These are phyloP conservation scores for Saururus chinensis DNA, from an alignment of 164 flowering plant species.

Conservation along the genomic window DNA sequence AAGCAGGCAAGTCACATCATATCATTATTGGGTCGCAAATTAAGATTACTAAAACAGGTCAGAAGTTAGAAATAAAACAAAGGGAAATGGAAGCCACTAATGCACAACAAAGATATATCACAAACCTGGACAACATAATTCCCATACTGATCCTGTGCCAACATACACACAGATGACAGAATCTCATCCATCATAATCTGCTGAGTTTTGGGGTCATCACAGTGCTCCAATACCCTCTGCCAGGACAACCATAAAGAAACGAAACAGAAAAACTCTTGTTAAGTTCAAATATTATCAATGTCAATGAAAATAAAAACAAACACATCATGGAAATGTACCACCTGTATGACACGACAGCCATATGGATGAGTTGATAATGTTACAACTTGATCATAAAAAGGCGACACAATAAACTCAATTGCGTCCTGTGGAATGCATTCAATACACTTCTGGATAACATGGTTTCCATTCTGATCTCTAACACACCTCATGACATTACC, in stretches of 20 bases:
- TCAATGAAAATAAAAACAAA: not conserved
- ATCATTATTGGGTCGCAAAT: too few relatives aligned
- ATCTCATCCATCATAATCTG: slow-evolving; percentile 87
- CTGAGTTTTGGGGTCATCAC: slow-evolving; percentile 71
- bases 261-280: not conserved
- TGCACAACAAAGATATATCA: slow-evolving; percentile 1
- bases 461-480: slow-evolving; percentile 98
- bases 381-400: slow-evolving; percentile 86
- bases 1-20: too few relatives aligned
- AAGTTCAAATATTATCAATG: not conserved
- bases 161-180: slow-evolving; percentile 59
- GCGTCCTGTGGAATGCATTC: slow-evolving; percentile 93
- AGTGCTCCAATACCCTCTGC: slow-evolving; percentile 88
- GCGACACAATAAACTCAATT: slow-evolving; percentile 72
- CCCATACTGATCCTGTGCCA: slow-evolving; percentile 97
- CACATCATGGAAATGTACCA: slow-evolving; percentile 7
- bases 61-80: too few relatives aligned
- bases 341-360: slow-evolving; percentile 98
- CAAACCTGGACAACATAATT: slow-evolving; percentile 98
- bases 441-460: slow-evolving; percentile 95
- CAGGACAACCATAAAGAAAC: not conserved
- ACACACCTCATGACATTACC: slow-evolving; percentile 93
- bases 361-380: slow-evolving; percentile 92
- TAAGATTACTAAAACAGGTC: too few relatives aligned
- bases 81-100: not conserved